Evolutionary conservation across 305 asterid genomes (phyloP).

Genomic region (Striga hermonthica): DNA sequence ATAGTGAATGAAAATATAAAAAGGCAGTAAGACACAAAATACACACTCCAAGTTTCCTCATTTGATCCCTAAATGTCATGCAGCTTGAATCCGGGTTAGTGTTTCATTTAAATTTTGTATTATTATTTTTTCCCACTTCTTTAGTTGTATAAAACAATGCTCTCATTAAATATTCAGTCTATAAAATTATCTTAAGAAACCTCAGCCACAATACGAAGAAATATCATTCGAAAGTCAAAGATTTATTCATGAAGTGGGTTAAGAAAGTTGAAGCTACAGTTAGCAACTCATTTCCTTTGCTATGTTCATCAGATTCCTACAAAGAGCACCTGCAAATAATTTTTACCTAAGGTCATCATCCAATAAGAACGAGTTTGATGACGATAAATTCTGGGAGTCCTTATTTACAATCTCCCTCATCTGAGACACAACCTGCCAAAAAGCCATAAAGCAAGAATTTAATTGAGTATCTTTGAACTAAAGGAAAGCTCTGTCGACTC

Average conservation of each 20-base stretch:
- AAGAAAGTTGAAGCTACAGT: constrained; percentile 1
- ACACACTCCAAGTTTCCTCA: too few species aligned
- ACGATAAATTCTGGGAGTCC: constrained; percentile 72
- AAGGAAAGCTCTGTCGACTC: constrained; percentile 6
- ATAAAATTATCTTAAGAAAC: too few species aligned
- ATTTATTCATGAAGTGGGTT: neutral
- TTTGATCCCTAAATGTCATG: too few species aligned
- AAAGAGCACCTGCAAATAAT: constrained; percentile 3
- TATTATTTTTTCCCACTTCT: too few species aligned
- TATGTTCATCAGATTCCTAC: constrained; percentile 6
- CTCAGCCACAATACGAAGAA: too few species aligned
- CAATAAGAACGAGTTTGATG: constrained; percentile 90
- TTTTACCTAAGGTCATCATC: constrained; percentile 93
- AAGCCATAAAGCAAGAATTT: neutral
- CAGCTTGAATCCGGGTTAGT: too few species aligned
- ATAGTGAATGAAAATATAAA: neutral
- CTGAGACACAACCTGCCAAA: constrained; percentile 83
- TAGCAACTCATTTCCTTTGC: neutral
- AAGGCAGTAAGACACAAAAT: too few species aligned
- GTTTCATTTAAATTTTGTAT: too few species aligned
- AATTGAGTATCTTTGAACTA: neutral
- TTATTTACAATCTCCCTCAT: constrained; percentile 87
- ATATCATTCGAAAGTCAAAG: too few species aligned
- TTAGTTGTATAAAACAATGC: too few species aligned
- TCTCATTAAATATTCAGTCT: too few species aligned